phyloP scores from a whole-genome alignment of 1,284 basidiomycete genomes.

The Heliocybe sulcata region DNA sequence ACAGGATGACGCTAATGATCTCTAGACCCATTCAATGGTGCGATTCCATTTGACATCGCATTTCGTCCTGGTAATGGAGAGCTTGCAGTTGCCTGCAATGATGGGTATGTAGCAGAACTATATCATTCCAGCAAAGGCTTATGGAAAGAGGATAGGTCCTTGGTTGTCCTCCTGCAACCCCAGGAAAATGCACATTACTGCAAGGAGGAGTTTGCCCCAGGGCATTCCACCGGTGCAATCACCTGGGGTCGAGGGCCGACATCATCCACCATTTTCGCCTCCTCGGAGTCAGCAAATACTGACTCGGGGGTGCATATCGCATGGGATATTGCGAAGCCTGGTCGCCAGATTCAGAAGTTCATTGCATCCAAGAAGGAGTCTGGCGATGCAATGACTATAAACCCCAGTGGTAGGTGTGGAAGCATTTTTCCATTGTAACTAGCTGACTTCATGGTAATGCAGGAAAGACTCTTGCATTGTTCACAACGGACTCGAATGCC shows the following conservation, averaged over 20 bases:
- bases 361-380: conserved; percentile 31
- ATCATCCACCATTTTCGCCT: conserved; percentile 41
- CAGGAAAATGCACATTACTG: conserved; percentile 11
- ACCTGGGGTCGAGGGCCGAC: conserved; percentile 44
- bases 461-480: conserved; percentile 38
- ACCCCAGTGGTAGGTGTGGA: conserved; percentile 32
- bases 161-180: not conserved
- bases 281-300: conserved; percentile 38
- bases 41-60: conserved; percentile 19
- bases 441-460: not conserved
- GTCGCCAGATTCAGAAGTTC: conserved; percentile 20
- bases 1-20: not conserved
- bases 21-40: not conserved
- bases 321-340: conserved; percentile 34
- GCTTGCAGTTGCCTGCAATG: conserved; percentile 22
- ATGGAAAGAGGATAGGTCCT: not conserved
- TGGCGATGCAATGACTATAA: conserved; percentile 45
- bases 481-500: conserved; percentile 30
- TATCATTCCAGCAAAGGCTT: conserved; percentile 3
- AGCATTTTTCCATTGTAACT: not conserved
- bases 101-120: conserved; percentile 19
- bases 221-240: conserved; percentile 37
- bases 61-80: conserved; percentile 16
- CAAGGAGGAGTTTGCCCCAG: not conserved
- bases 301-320: conserved; percentile 28